Conservation (phyloP, 83 land plant genomes). For the Diphasiastrum complanatum region DNA sequence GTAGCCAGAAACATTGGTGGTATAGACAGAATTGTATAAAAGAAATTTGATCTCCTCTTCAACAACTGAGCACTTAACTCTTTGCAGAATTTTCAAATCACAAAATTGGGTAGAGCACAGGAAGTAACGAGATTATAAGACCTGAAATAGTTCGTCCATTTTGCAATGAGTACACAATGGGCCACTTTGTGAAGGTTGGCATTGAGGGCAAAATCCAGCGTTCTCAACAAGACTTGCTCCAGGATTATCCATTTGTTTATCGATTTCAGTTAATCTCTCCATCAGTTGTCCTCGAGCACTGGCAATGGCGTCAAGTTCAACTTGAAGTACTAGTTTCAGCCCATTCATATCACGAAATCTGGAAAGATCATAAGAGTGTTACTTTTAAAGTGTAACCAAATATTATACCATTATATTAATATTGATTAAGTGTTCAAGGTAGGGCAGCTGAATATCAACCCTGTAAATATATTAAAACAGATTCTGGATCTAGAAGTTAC, state of each 20-base stretch:
- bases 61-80: too few relatives aligned
- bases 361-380: conserved; percentile 11
- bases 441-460: too few relatives aligned
- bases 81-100: too few relatives aligned
- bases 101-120: too few relatives aligned
- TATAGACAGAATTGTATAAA: too few relatives aligned
- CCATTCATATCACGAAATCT: conserved; percentile 56
- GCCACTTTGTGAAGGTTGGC: conserved; percentile 45
- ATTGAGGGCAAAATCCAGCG: conserved; percentile 59
- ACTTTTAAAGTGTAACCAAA: neutral
- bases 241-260: conserved; percentile 72
- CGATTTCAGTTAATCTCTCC: conserved; percentile 54
- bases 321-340: conserved; percentile 50
- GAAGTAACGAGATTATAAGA: too few relatives aligned
- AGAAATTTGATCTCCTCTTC: too few relatives aligned
- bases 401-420: neutral
- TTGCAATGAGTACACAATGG: conserved; percentile 73
- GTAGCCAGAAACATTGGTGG: too few relatives aligned
- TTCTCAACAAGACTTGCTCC: conserved; percentile 53
- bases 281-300: conserved; percentile 41
- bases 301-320: conserved; percentile 54
- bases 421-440: neutral
- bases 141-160: conserved; percentile 80
- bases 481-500: too few relatives aligned
- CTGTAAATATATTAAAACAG: too few relatives aligned